These are phyloP conservation scores for Solanum paucissectum DNA, from an alignment of 257 asterid genomes.

Conservation along the genomic window DNA sequence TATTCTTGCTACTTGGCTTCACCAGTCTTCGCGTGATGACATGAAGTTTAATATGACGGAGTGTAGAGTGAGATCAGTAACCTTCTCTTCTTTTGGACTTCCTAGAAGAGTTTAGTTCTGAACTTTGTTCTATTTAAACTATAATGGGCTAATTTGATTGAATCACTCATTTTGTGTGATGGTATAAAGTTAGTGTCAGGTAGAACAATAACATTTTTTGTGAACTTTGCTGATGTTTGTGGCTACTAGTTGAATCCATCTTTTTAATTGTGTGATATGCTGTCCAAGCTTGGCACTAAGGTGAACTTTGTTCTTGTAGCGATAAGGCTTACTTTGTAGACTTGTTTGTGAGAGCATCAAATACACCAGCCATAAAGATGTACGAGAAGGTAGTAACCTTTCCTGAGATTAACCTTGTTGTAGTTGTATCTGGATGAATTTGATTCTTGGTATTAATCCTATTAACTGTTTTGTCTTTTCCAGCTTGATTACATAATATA, in stretches of 20 bases:
- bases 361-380: slow-evolving; percentile 97
- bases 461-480: neutral
- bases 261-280: neutral
- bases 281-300: neutral
- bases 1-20: neutral
- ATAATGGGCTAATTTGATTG: neutral
- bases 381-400: slow-evolving; percentile 68
- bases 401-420: neutral
- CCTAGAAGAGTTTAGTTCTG: neutral
- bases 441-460: neutral
- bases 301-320: slow-evolving; percentile 24
- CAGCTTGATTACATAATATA: slow-evolving; percentile 88
- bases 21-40: neutral
- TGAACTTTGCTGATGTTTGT: neutral
- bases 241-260: neutral
- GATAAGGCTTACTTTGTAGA: slow-evolving; percentile 94
- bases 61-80: neutral
- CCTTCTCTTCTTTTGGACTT: neutral
- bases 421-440: neutral
- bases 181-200: neutral
- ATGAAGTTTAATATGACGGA: neutral
- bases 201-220: neutral
- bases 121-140: neutral
- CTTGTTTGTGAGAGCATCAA: slow-evolving; percentile 95
- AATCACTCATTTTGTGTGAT: neutral